Conservation (phyloP, 2,329 filamentous ascomycete genomes). For the Penicillium sp. region DNA sequence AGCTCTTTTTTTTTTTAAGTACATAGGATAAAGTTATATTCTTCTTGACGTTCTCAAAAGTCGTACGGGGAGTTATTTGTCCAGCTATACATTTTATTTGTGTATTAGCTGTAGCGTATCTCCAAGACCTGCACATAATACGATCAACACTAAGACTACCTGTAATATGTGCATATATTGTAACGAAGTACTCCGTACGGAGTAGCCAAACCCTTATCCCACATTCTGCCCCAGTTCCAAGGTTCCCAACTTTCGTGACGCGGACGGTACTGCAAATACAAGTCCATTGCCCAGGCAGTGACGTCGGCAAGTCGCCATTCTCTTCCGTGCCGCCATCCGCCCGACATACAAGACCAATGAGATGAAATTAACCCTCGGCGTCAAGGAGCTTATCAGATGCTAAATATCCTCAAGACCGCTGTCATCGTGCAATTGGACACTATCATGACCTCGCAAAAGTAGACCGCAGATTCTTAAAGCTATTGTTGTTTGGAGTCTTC, state of each 20-base stretch:
- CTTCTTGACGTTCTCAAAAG: not conserved
- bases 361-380: conserved; percentile 18
- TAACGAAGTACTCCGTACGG: no score
- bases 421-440: not conserved
- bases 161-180: no score
- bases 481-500: not conserved
- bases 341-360: conserved; percentile 10
- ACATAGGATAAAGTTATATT: not conserved
- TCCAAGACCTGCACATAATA: no score
- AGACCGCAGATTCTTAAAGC: not conserved
- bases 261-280: conserved; percentile 8
- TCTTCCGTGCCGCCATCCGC: conserved; percentile 24
- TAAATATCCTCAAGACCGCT: not conserved
- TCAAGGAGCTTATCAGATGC: conserved; percentile 8
- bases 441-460: not conserved
- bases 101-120: no score
- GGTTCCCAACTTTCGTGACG: not conserved
- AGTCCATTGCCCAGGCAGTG: conserved; percentile 21
- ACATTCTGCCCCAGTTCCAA: not conserved
- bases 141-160: no score
- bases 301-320: conserved; percentile 34
- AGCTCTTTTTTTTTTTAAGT: not conserved
- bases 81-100: no score
- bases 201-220: not conserved
- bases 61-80: no score